These are phyloP conservation scores for Trypanosoma avium DNA, from an alignment of 208 protist genomes.

Conservation along the genomic window DNA sequence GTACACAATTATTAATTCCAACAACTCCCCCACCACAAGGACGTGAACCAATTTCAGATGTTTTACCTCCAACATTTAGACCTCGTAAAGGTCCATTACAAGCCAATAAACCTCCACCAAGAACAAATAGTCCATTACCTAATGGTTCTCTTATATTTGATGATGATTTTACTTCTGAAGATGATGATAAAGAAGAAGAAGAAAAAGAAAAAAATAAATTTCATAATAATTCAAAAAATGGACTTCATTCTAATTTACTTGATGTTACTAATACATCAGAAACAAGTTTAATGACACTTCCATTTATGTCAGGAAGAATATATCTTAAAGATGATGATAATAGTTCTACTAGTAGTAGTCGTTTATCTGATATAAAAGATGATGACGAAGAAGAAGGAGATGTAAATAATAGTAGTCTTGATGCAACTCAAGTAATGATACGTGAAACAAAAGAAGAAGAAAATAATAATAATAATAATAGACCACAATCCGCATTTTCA, in stretches of 20 bases:
- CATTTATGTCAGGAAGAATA: neutral
- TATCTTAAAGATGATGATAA: constrained; percentile 23
- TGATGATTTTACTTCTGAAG: constrained; percentile 27
- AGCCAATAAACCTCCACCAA: constrained; percentile 18
- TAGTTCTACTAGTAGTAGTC: constrained; percentile 3
- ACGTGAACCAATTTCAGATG: constrained; percentile 43
- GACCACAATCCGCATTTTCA: constrained; percentile 3
- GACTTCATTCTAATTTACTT: neutral
- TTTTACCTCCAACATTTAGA: constrained; percentile 66
- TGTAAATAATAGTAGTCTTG: constrained; percentile 1
- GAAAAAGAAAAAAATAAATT: constrained; percentile 5
- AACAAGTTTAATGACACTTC: neutral
- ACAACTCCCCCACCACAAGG: constrained; percentile 5
- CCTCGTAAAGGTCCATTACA: constrained; percentile 36
- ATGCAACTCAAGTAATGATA: neutral
- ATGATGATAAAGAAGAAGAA: constrained; percentile 25
- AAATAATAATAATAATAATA: neutral
- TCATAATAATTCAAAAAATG: constrained; percentile 5
- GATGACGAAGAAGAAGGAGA: constrained; percentile 5
- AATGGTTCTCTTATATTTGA: constrained; percentile 30
- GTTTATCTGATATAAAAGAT: neutral
- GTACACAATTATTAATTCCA: neutral
- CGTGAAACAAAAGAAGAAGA: neutral
- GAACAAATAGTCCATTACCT: constrained; percentile 17
- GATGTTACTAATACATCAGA: neutral